Evolutionary conservation across 148 eudicot species (phyloP), one percentile per base, ranked within the genome.

Genomic region (Persicaria maculosa): DNA sequence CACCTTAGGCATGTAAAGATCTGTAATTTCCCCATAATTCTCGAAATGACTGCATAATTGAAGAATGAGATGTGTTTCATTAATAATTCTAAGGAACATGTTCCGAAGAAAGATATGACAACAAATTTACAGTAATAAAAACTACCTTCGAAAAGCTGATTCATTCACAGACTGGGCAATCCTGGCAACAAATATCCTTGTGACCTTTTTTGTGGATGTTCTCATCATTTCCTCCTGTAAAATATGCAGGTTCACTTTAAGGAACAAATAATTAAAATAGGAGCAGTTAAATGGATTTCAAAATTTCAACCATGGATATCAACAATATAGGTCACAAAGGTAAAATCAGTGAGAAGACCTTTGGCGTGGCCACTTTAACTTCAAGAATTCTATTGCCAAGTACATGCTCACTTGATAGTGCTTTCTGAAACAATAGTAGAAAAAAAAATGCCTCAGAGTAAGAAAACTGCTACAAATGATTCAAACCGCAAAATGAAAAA

Each of bases 1-100:
- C 58, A 89, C 99, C 90, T 96, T 96, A 15, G 99, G 99, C 99
- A 96, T 92, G 87, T 96, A 96, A 17, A 96, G 86, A 80, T 96
- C 99, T 55, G 84, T 87, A 75, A 96, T 90, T 40, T 89, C 97
- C 64, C 99, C 99, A 78, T 89, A 96, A 48, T 80, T 88, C 89
- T 96, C 99, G 75, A 96, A 96, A 89, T 96, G 87, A 76, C 99
- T 96, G 91, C 84, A 77, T 72, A 36, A 43, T n/a, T 68, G 20
- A 72, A 52, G 55, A 64, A 16, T 40, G 6, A 53, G 45, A n/a
- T 15, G 4, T 25, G 47, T 52, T 52, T 9, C 44, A 68, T 61
- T 43, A 36, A 65, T 40, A 40, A 12, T 36, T 62, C 47, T 36
- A 12, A 40, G 68, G n/a, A 62, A 40, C 70, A 65, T 36, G 70